Evolutionary conservation across 306 rosid genomes (phyloP), one percentile per base, ranked within the genome.

Genomic region (Alnus glutinosa): DNA sequence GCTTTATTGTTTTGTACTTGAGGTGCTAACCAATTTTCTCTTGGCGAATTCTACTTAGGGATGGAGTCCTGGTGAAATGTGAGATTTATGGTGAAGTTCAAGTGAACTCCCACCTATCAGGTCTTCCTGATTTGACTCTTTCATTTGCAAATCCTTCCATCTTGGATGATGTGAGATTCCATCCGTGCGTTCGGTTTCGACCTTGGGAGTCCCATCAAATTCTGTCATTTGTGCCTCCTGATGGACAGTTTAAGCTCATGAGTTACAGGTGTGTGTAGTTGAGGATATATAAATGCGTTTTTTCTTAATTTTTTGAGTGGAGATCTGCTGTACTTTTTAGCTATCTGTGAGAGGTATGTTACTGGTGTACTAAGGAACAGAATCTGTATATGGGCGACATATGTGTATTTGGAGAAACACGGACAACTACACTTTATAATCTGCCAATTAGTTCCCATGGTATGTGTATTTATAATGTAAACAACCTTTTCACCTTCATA

Each of bases 181-280:
- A 95, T 85, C 97, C 94, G 8, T 90, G 98, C 74, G 89, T 95
- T 79, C 89, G 94, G 57, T 92, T 83, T 88, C 94, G 90, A 50
- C 96, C 97, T 34, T 93, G 99, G 98, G 98, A 95, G 69, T 87
- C 94, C 71, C 78, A 89, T 86, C 99, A 93, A 79, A 77, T 89
- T 88, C 89, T 95, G 76, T 95, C 98, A 4, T 95, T 95, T 77
- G 98, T 95, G 83, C 98, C 98, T 77, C 97, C 98, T 66, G 98
- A 95, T 71, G 97, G 99, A 76, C 92, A 89, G 84, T 95, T 95
- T 84, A 93, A 95, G 88, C 94, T 95, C 36, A 83, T 93, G 98
- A 90, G 89, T 86, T 95, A 93, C 89, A 95, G 99, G 99, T 95
- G 76, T 4, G 74, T 77, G 18, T 70, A 16, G 42, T 62, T 42